Evolutionary conservation across 768 basidiomycete species (phyloP), one percentile per base, ranked within the genome.

Genomic region (Sarcomyxa edulis): DNA sequence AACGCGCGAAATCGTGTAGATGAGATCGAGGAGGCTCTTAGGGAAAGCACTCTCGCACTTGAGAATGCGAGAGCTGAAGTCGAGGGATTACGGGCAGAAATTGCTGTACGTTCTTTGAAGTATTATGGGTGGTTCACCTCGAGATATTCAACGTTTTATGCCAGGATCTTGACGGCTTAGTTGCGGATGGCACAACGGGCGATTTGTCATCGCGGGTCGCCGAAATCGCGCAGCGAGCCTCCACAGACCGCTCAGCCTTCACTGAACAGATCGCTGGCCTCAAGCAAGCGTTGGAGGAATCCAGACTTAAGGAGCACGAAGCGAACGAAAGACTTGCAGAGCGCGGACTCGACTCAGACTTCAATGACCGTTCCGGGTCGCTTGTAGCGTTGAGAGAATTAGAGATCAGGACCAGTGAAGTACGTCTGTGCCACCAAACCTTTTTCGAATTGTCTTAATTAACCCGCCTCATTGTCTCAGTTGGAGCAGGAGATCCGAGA

Each of bases 41-140:
- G 84, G 46, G 93, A 97, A 64, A 90, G 85, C 48, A 83, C 81
- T 3, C 70, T 78, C 31, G 89, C 94, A 0, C 71, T 98, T 7
- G 94, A 98, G 58, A 84, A 84, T 49, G 87, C 93, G 5, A 68
- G 87, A 39, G 88, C 87, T 10, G 95, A 99, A 59, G 84, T 97
- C 9, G 95, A 99, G 63, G 44, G 65, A 62, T 50, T 80, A 30
- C 66, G 94, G 38, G 61, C 74, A 23, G 95, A 96, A 43, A 65
- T 86, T 30, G 68, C 76, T 24, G 90, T 92, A 59, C 68, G 87
- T 40, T 20, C 26, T 18, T 21, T 7, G 20, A 15, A 23, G n/a
- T 19, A 31, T 14, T 37, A n/a, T 28, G 30, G 35, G 4, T 27
- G 7, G 21, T 16, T 12, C 11, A 35, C 26, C 22, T 10, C 15